Base-by-base conservation (phyloP, 2,329 filamentous ascomycete species). In the Aspergillus terreus region DNA sequence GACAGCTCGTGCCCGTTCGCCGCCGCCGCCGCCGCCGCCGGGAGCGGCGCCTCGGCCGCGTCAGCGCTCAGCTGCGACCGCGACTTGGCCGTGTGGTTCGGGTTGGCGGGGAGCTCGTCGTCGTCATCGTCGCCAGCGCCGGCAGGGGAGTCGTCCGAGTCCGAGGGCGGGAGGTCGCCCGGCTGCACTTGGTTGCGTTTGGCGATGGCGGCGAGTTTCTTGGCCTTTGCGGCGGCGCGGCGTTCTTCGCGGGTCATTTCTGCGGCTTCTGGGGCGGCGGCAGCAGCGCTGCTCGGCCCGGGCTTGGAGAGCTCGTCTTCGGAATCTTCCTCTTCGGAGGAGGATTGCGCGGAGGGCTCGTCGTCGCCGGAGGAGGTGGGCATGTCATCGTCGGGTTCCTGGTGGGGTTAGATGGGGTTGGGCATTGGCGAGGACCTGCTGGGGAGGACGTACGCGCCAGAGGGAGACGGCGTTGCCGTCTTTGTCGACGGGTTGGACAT, bases 401-500 rank as follows among this genome's bases (percentile, higher is more conserved):
- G 47, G 21, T 42, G 27, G 30, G 19, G 38, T 35, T 17, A 27
- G 21, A 4, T 5, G 23, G 12, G 4, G 6, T 6, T 5, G 21
- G 6, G 23, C 1, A 23, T 23, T 23, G 6, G 23, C 23, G 23
- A 25, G 21, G 6, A 38, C 5, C 5, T 38, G 9, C n/a, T 6
- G 17, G 17, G 9, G 15, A 44, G 4, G 10, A n/a, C 83, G 75
- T 68, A 85, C 82, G 68, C 82, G 85, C 89, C 92, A 96, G 82
- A 96, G 92, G 78, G 87, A 86, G 57, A 92, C 79, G 62, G 90
- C 85, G 66, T 94, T 94, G 62, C 92, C 94, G 67, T 97, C 89
- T 61, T 85, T 86, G 66, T 96, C 92, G 65, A 94, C 76, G 17
- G 92, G 92, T 71, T 89, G 86, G 44, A 97, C 84, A 71, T 96